Conservation (phyloP, 139 green algal genomes). For the Coccomyxa sp. region DNA sequence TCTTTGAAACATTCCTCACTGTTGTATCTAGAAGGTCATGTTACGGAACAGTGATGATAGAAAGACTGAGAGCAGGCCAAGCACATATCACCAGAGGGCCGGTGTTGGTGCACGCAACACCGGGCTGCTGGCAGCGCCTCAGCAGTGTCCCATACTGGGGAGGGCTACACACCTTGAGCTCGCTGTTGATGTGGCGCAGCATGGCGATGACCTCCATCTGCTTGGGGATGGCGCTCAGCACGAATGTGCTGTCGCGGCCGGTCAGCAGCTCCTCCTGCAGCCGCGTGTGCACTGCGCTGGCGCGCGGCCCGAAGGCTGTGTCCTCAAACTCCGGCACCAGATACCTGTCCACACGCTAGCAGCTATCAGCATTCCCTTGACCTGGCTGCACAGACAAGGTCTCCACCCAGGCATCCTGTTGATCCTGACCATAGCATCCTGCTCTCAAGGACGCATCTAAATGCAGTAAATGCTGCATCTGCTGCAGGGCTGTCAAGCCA, state of each 20-base stretch:
- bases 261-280: conserved; percentile 22
- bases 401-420: too few relatives aligned
- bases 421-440: too few relatives aligned
- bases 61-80: too few relatives aligned
- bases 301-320: conserved; percentile 56
- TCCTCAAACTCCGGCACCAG: conserved; percentile 85
- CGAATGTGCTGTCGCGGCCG: neutral
- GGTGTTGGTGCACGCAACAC: too few relatives aligned
- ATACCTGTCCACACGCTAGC: conserved; percentile 75
- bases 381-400: neutral
- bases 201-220: conserved; percentile 72
- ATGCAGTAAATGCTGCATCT: neutral
- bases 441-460: too few relatives aligned
- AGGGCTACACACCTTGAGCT: conserved; percentile 45
- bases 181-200: conserved; percentile 54
- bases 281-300: conserved; percentile 38
- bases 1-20: too few relatives aligned
- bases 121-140: too few relatives aligned
- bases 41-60: too few relatives aligned
- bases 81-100: too few relatives aligned
- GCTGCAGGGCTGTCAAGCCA: neutral
- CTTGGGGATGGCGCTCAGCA: conserved; percentile 45
- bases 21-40: too few relatives aligned
- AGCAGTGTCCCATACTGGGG: too few relatives aligned
- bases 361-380: neutral